A percentile compares a stretch with the other conserved stretches of the same genome.
phyloP scores from a whole-genome alignment of 2,329 filamentous ascomycete species.

The Coniosporium tulheliwenetii region DNA sequence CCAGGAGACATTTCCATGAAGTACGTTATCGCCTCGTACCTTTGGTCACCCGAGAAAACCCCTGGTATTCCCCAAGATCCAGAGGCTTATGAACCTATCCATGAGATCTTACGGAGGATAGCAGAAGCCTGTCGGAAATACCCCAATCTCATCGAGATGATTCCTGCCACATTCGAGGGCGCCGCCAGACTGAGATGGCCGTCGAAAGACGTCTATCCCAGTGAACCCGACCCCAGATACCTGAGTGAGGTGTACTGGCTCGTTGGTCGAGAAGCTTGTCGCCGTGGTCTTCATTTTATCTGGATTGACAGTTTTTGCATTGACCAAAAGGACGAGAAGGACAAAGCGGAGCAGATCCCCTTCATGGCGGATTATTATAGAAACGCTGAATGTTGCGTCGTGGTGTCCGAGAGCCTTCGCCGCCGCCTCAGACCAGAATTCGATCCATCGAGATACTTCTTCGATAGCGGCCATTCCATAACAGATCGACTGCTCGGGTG shows the following conservation, averaged over 20 bases:
- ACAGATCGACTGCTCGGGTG: background rate
- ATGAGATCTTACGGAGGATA: too few species aligned
- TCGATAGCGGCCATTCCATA: background rate
- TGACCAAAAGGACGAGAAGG: background rate
- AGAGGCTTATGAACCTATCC: too few species aligned
- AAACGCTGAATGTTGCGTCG: background rate
- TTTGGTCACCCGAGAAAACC: too few species aligned
- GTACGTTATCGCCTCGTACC: too few species aligned
- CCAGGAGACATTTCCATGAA: too few species aligned
- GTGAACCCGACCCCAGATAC: background rate
- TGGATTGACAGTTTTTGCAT: background rate
- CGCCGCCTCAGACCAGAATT: background rate
- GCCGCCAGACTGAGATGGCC: too few species aligned
- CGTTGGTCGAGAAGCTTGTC: background rate
- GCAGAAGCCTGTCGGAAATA: too few species aligned
- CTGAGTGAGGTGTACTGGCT: background rate
- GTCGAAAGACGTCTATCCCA: too few species aligned
- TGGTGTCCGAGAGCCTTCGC: background rate
- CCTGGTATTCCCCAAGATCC: too few species aligned
- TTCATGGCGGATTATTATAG: background rate
- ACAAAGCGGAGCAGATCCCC: background rate
- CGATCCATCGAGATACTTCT: background rate
- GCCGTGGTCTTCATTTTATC: background rate
- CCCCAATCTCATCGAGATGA: too few species aligned
- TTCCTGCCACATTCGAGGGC: too few species aligned